Evolutionary conservation across 768 basidiomycete species (phyloP).

Genomic region (Agaricus blazei): DNA sequence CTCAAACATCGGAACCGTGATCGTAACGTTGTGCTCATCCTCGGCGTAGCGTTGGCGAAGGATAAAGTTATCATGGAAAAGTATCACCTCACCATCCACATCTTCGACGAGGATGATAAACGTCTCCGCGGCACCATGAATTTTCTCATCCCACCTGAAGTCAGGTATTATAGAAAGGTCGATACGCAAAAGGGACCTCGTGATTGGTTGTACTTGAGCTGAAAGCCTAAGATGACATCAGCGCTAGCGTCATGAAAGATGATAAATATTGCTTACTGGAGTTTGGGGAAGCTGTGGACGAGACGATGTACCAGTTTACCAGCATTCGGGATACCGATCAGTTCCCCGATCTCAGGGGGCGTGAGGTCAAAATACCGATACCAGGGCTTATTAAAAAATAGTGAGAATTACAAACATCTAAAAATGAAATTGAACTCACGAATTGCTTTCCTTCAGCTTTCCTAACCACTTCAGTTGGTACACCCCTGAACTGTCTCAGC

Average conservation of each 20-base stretch:
- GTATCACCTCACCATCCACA: constrained; percentile 93
- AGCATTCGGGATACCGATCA: constrained; percentile 91
- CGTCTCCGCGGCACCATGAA: constrained; percentile 82
- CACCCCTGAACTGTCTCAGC: constrained; percentile 90
- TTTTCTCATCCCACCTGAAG: constrained; percentile 96
- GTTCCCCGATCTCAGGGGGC: constrained; percentile 91
- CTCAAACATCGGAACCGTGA: constrained; percentile 95
- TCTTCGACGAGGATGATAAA: constrained; percentile 96
- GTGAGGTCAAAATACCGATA: constrained; percentile 33
- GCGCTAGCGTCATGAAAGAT: not conserved
- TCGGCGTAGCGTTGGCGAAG: constrained; percentile 89
- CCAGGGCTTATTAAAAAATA: not conserved
- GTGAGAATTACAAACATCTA: not conserved
- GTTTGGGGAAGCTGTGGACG: constrained; percentile 94
- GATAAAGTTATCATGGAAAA: constrained; percentile 92
- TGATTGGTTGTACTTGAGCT: constrained; percentile 96
- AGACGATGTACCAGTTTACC: constrained; percentile 88
- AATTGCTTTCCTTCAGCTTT: constrained; percentile 98
- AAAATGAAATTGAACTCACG: constrained; percentile 40
- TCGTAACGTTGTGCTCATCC: constrained; percentile 90
- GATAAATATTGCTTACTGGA: constrained; percentile 51
- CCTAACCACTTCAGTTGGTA: constrained; percentile 77
- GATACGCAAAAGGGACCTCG: constrained; percentile 85
- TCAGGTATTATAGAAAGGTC: constrained; percentile 96
- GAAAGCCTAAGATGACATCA: constrained; percentile 51